phyloP scores from a whole-genome alignment of 345 rosid species.

The Melaleuca quinquenervia region DNA sequence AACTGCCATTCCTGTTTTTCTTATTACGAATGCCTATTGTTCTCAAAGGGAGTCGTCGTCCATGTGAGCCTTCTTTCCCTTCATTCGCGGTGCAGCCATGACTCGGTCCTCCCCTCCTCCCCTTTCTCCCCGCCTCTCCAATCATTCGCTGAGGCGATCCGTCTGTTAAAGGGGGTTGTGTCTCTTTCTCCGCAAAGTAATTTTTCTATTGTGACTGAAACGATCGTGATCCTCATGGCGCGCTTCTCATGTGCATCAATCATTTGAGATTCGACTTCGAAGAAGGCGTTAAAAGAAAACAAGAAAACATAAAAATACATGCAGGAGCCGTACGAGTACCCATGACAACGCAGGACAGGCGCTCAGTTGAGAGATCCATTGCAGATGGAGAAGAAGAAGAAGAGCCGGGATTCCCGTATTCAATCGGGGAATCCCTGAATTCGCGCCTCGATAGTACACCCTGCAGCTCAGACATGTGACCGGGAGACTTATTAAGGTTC shows the following conservation, averaged over 20 bases:
- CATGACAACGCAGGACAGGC: neutral
- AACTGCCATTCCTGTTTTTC: neutral
- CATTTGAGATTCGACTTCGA: neutral
- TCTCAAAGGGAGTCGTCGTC: neutral
- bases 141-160: neutral
- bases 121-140: too few species aligned
- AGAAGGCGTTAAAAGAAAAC: too few species aligned
- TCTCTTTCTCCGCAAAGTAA: neutral
- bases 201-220: neutral
- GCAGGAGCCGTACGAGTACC: neutral
- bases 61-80: neutral
- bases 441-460: neutral
- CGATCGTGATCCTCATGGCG: neutral
- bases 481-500: too few species aligned
- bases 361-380: neutral
- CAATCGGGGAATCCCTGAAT: neutral
- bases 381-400: neutral
- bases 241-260: neutral
- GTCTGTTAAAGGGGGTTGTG: neutral
- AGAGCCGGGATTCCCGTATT: neutral
- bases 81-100: neutral
- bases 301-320: neutral
- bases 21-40: neutral
- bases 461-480: neutral
- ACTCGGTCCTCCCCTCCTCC: neutral